Evolutionary conservation across 805 yeast species (phyloP).

Genomic region (Yarrowia alimentaria): DNA sequence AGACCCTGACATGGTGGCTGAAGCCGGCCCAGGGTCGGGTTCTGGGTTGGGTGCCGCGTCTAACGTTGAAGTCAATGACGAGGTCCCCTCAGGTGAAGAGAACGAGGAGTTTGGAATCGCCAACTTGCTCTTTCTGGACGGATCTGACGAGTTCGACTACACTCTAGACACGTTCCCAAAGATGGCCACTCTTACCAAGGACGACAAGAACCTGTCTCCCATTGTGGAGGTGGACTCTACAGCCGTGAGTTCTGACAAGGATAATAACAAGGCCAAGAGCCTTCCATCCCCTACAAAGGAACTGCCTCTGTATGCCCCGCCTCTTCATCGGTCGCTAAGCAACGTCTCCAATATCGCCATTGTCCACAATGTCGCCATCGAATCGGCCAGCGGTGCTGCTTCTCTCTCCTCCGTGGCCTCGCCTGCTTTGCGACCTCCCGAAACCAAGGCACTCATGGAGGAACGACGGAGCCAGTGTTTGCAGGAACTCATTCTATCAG

Average conservation of each 20-base stretch:
- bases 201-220: conserved; percentile 1
- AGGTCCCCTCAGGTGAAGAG: neutral
- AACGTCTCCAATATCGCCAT: conserved; percentile 9
- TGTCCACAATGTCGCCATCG: conserved; percentile 13
- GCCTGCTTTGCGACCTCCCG: neutral
- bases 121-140: conserved; percentile 15
- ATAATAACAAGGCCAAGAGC: no score
- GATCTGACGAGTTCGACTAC: conserved; percentile 25
- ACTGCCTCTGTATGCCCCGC: neutral
- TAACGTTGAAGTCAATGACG: neutral
- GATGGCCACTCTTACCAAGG: neutral
- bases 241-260: no score
- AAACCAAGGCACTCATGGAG: conserved; percentile 19
- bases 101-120: conserved; percentile 15
- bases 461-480: conserved; percentile 17
- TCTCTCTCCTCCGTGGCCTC: conserved; percentile 5
- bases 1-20: conserved; percentile 1
- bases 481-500: conserved; percentile 18
- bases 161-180: conserved; percentile 16
- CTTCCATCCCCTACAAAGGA: no score
- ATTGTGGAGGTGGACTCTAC: conserved; percentile 8
- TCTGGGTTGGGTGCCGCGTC: neutral
- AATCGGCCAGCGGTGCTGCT: conserved; percentile 8
- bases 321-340: conserved; percentile 11
- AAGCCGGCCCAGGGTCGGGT: neutral